These are phyloP conservation scores for Mimosa bimucronata DNA, from an alignment of 306 rosid species.

Conservation along the genomic window DNA sequence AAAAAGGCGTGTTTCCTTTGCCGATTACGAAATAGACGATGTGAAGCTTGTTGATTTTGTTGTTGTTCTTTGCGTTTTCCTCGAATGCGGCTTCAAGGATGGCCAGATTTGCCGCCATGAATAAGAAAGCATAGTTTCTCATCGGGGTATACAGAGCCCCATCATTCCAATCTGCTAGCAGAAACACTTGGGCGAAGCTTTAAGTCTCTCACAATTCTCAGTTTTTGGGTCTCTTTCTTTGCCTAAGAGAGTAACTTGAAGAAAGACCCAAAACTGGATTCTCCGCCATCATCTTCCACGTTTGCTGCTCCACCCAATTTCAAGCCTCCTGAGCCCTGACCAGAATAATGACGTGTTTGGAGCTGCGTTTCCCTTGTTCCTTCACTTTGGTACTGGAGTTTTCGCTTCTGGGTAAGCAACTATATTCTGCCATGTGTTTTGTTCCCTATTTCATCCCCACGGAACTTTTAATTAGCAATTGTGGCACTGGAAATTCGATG, in stretches of 20 bases:
- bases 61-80: constrained; percentile 38
- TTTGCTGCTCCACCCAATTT: constrained; percentile 77
- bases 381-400: constrained; percentile 84
- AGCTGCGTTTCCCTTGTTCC: constrained; percentile 65
- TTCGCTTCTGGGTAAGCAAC: constrained; percentile 74
- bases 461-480: neutral
- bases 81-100: constrained; percentile 76
- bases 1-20: too few species aligned
- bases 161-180: too few species aligned
- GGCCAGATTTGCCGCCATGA: constrained; percentile 73
- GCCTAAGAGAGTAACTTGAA: constrained; percentile 42
- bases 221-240: constrained; percentile 44
- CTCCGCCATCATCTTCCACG: constrained; percentile 39
- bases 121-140: too few species aligned
- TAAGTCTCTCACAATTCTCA: constrained; percentile 48
- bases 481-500: constrained; percentile 5
- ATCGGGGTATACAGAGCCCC: too few species aligned
- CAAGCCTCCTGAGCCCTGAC: constrained; percentile 92
- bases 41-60: constrained; percentile 49
- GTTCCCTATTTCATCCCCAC: neutral
- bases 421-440: too few species aligned
- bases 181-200: constrained; percentile 70
- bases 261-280: constrained; percentile 33
- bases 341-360: constrained; percentile 56
- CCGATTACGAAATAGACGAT: constrained; percentile 87